Conservation (phyloP, 2,329 filamentous ascomycete species). For the Pyricularia sp. region DNA sequence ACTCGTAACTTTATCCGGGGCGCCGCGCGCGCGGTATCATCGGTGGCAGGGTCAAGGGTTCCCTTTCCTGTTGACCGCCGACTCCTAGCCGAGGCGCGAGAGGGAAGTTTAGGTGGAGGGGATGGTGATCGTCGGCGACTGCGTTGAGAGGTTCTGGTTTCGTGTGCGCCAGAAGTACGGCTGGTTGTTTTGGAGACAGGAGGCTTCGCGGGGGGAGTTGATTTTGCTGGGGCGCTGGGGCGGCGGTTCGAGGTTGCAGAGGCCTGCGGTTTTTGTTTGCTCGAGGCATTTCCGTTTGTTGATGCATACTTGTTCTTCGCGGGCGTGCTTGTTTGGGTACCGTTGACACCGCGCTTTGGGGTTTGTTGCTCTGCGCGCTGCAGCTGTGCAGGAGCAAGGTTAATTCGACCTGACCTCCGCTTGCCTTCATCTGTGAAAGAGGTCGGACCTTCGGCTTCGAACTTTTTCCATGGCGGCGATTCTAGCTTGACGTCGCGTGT, state of each 20-base stretch:
- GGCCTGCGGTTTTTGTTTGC: conserved; percentile 21
- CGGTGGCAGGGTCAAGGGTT: conserved; percentile 15
- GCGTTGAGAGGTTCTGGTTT: conserved; percentile 18
- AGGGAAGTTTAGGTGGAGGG: conserved; percentile 25
- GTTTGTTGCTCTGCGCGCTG: conserved; percentile 41
- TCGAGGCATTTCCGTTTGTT: conserved; percentile 17
- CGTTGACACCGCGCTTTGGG: conserved; percentile 35
- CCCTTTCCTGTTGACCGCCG: conserved; percentile 32
- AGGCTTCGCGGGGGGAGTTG: conserved; percentile 5
- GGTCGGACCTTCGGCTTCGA: conserved; percentile 77
- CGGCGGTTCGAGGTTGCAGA: conserved; percentile 9
- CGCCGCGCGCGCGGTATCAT: conserved; percentile 18
- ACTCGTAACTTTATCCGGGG: conserved; percentile 42
- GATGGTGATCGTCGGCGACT: conserved; percentile 31
- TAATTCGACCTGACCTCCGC: conserved; percentile 57
- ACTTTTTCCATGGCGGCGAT: conserved; percentile 91
- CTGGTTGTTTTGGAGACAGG: not conserved
- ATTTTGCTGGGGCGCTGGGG: conserved; percentile 9
- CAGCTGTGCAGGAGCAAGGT: conserved; percentile 41
- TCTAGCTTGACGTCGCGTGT: conserved; percentile 32
- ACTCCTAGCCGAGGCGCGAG: conserved; percentile 30
- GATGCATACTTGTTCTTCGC: conserved; percentile 18
- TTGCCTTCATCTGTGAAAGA: conserved; percentile 69
- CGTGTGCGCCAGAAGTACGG: conserved; percentile 6
- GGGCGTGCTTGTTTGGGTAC: conserved; percentile 22